Evolutionary conservation across 352 stramenopile species (phyloP), one percentile per base, ranked within the genome.

Genomic region (Globisporangium solare): DNA sequence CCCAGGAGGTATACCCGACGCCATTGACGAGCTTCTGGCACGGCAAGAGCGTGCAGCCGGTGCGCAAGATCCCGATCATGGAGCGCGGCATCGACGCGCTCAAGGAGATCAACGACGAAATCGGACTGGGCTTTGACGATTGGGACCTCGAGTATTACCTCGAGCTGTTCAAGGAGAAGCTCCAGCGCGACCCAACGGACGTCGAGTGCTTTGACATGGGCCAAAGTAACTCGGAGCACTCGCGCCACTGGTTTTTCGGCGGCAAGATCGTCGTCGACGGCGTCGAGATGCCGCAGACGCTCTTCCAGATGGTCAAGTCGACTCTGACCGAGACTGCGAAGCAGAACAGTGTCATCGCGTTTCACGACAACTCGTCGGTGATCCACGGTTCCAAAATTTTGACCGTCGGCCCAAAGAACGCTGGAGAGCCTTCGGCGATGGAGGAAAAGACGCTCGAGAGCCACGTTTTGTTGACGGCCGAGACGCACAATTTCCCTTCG

Each of bases 141-240:
- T 98, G 94, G 85, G 97, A 99, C 76, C 76, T 99, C 47, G 85
- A 99, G 64, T 99, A 98, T 82, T 99, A 99, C 76, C 88, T 97
- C 3, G 83, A 95, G 31, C 79, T 99, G 15, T 99, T 97, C 67
- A 83, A 97, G 76, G 86, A 99, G 64, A 98, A 98, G 77, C 80
- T 99, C 42, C 73, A 85, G 40, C 87, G 97, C 39, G 88, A 99
- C 74, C 97, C 97, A 48, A 99, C 97, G 6, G 96, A 99, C 73
- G 97, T 99, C 48, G 97, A 99, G 82, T 99, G 97, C 67, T 99
- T 99, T 70, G 97, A 99, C 74, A 98, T 99, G 89, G 94, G 94
- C 15, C 95, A 99, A 74, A 94, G 76, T 56, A 99, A 99, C 84
- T 98, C 94, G 51, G 97, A 99, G 74, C 97, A 99, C 82, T 99